Evolutionary conservation across 2,329 filamentous ascomycete genomes (phyloP).

Genomic region (Ophiocordyceps camponoti-leonardi): DNA sequence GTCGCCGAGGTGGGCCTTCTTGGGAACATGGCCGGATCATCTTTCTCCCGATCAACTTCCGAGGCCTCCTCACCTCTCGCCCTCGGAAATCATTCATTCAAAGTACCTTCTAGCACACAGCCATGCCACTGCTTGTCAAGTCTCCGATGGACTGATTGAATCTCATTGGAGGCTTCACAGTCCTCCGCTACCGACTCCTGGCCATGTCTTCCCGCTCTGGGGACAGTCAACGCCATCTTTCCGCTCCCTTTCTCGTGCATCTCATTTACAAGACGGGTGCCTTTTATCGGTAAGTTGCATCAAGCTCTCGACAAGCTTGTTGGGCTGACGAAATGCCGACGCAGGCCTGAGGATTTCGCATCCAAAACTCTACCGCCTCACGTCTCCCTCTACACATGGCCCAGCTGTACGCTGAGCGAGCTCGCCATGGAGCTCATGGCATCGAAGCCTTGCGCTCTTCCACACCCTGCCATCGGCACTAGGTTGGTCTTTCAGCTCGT

Average conservation of each 20-base stretch:
- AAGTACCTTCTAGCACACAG: neutral
- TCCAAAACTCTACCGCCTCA: slow-evolving; percentile 41
- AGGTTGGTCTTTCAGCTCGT: slow-evolving; percentile 77
- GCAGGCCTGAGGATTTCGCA: slow-evolving; percentile 56
- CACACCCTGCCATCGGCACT: slow-evolving; percentile 60
- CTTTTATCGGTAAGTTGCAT: slow-evolving; percentile 45
- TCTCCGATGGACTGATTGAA: neutral
- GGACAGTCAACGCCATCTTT: slow-evolving; percentile 42
- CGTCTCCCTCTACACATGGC: slow-evolving; percentile 76
- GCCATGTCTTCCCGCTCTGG: slow-evolving; percentile 18
- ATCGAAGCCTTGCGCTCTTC: slow-evolving; percentile 48
- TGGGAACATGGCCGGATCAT: slow-evolving; percentile 5
- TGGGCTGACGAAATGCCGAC: neutral
- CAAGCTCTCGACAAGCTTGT: neutral
- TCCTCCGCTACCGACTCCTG: neutral
- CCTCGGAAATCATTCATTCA: neutral
- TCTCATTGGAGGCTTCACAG: neutral
- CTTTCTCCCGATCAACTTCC: neutral
- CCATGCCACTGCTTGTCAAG: neutral
- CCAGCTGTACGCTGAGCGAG: slow-evolving; percentile 63
- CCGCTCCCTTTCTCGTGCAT: slow-evolving; percentile 68
- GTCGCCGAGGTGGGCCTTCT: neutral
- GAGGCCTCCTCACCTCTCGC: no score
- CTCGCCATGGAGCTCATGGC: slow-evolving; percentile 60
- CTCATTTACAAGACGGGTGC: slow-evolving; percentile 63